A percentile compares a stretch with the other conserved stretches of the same genome.
Conservation (phyloP, 1,284 basidiomycete genomes). For the Moesziomyces globuligerus region DNA sequence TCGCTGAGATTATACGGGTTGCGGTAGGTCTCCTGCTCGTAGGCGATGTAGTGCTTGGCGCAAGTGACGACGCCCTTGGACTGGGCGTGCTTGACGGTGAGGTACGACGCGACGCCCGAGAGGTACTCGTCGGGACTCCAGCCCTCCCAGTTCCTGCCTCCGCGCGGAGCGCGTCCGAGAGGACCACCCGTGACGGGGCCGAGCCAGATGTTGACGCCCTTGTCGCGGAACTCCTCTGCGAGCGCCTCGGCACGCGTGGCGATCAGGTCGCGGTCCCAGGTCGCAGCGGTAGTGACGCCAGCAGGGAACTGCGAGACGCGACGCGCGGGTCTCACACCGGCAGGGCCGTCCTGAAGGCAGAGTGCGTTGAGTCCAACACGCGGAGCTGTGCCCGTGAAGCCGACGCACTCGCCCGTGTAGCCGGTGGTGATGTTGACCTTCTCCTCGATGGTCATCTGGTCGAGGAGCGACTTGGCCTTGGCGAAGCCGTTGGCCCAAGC, state of each 20-base stretch:
- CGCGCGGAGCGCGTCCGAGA: conserved; percentile 73
- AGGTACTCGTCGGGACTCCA: conserved; percentile 45
- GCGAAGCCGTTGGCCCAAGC: conserved; percentile 73
- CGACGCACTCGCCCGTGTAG: conserved; percentile 45
- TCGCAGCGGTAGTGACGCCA: conserved; percentile 78
- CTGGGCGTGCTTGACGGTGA: conserved; percentile 55
- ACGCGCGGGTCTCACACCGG: conserved; percentile 72
- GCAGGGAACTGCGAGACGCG: conserved; percentile 73
- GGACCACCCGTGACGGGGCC: conserved; percentile 67
- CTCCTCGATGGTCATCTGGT: conserved; percentile 69
- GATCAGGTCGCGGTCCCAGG: conserved; percentile 77
- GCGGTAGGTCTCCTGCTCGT: conserved; percentile 60
- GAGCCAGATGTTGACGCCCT: conserved; percentile 79
- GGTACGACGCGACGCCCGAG: conserved; percentile 38
- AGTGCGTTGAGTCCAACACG: conserved; percentile 75
- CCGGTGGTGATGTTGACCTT: conserved; percentile 69
- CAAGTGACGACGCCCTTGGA: conserved; percentile 54
- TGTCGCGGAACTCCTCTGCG: conserved; percentile 79
- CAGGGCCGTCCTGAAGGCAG: conserved; percentile 73
- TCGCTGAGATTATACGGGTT: conserved; percentile 31
- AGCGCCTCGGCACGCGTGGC: conserved; percentile 79
- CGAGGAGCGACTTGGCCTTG: conserved; percentile 70
- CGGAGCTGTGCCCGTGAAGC: conserved; percentile 69
- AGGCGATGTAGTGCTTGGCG: conserved; percentile 67
- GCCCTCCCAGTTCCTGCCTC: conserved; percentile 83